Conservation (phyloP, 2,329 filamentous ascomycete species). For the Curvularia sp. region DNA sequence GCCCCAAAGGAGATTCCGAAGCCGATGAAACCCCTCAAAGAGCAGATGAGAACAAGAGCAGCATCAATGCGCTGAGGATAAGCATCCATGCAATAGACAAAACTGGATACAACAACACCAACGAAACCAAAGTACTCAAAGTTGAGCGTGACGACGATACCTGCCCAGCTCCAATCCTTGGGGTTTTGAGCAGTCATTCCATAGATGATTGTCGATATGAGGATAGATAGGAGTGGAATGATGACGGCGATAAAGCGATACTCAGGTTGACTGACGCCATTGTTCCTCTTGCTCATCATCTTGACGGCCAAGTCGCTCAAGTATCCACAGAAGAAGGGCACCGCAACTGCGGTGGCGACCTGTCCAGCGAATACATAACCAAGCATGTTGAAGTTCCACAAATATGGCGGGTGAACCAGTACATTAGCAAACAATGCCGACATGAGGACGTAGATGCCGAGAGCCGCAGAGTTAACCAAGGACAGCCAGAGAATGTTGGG, state of each 20-base stretch:
- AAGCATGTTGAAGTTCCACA: conserved; percentile 18
- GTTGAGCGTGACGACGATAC: conserved; percentile 20
- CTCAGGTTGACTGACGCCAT: conserved; percentile 14
- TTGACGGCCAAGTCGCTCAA: conserved; percentile 15
- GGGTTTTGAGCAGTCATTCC: conserved; percentile 17
- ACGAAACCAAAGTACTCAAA: conserved; percentile 22
- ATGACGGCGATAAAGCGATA: conserved; percentile 15
- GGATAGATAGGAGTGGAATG: conserved; percentile 13
- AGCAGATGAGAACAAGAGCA: conserved; percentile 21
- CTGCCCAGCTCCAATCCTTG: conserved; percentile 17
- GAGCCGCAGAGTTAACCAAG: conserved; percentile 13
- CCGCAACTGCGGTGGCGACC: conserved; percentile 15
- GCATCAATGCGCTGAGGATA: conserved; percentile 23
- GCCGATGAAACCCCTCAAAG: conserved; percentile 20
- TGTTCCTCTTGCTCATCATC: conserved; percentile 11
- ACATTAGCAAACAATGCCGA: conserved; percentile 20
- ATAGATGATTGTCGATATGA: conserved; percentile 20
- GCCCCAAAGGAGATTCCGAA: conserved; percentile 21
- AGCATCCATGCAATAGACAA: conserved; percentile 21
- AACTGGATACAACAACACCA: conserved; percentile 15
- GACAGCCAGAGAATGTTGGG: conserved; percentile 21
- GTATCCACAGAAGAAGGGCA: conserved; percentile 20
- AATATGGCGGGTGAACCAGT: conserved; percentile 16
- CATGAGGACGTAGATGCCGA: conserved; percentile 24
- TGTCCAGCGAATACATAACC: conserved; percentile 23